Conservation (phyloP, 1,139 yeast genomes). For the Spencermartinsiella ligniputridi region DNA sequence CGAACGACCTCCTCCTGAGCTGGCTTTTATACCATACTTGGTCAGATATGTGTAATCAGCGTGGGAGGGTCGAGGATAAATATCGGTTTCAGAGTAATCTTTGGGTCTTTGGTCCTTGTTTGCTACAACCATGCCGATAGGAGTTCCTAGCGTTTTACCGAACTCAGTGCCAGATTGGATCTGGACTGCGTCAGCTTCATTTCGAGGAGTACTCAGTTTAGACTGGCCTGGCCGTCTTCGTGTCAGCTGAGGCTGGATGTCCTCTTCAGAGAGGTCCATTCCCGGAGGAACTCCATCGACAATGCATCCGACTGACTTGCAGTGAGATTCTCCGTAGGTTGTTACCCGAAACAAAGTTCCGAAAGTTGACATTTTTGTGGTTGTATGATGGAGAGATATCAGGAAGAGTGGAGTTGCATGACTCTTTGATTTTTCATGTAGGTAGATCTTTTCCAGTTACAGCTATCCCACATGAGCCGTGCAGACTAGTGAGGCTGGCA, state of each 20-base stretch:
- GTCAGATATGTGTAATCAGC: constrained; percentile 92
- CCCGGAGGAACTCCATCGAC: constrained; percentile 99
- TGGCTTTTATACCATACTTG: constrained; percentile 88
- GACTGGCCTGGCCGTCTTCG: constrained; percentile 98
- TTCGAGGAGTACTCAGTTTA: constrained; percentile 85
- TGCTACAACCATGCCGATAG: constrained; percentile 86
- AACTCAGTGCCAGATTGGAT: constrained; percentile 94
- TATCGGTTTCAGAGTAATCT: constrained; percentile 91
- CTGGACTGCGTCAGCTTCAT: constrained; percentile 87
- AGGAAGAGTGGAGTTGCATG: neutral
- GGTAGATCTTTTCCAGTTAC: too few relatives aligned
- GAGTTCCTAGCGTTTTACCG: constrained; percentile 90
- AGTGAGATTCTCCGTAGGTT: constrained; percentile 97
- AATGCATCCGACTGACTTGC: constrained; percentile 97
- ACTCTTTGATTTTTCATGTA: too few relatives aligned
- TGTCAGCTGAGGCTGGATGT: constrained; percentile 90
- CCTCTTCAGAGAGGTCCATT: constrained; percentile 73
- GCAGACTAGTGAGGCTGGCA: too few relatives aligned
- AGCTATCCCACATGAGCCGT: too few relatives aligned
- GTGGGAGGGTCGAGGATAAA: constrained; percentile 95
- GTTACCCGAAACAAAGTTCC: constrained; percentile 69
- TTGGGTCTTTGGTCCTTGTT: constrained; percentile 97
- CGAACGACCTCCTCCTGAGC: constrained; percentile 96
- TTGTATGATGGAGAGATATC: too few relatives aligned
- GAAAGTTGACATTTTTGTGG: constrained; percentile 54